These are phyloP conservation scores for Zygosaccharomyces pseudorouxii DNA, from an alignment of 805 yeast species.

Conservation along the genomic window DNA sequence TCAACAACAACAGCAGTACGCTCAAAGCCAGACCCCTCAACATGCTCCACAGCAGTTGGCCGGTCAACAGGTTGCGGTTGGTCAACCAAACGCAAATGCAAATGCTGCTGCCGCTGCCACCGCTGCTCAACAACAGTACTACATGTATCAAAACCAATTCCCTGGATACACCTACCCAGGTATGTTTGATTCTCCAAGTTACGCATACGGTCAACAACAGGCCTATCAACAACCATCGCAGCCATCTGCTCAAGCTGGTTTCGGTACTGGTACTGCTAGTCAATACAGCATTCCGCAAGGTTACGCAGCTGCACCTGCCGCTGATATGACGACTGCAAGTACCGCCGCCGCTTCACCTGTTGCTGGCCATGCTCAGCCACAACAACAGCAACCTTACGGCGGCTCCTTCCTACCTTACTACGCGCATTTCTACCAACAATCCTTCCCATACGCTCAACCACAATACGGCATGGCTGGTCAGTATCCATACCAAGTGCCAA, in stretches of 20 bases:
- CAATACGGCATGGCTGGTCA: constrained; percentile 35
- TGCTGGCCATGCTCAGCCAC: constrained; percentile 25
- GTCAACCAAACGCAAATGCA: constrained; percentile 12
- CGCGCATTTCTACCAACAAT: constrained; percentile 35
- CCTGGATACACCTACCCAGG: constrained; percentile 38
- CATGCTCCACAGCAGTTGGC: constrained; percentile 28
- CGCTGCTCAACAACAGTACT: constrained; percentile 34
- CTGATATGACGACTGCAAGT: constrained; percentile 21
- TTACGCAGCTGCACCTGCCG: constrained; percentile 25
- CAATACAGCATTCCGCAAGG: constrained; percentile 26
- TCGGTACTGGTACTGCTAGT: constrained; percentile 15
- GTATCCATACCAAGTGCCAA: constrained; percentile 32
- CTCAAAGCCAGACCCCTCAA: constrained; percentile 29
- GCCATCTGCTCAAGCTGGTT: constrained; percentile 14
- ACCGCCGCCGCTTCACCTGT: constrained; percentile 27
- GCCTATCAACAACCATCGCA: constrained; percentile 24
- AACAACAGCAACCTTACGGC: constrained; percentile 32
- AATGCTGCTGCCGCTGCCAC: constrained; percentile 20
- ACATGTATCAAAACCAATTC: constrained; percentile 36
- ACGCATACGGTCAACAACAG: constrained; percentile 31
- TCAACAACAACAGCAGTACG: constrained; percentile 27
- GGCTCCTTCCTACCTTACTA: constrained; percentile 36
- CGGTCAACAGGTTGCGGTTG: constrained; percentile 22
- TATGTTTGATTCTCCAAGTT: constrained; percentile 34
- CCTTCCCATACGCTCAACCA: constrained; percentile 37